These are phyloP conservation scores for Emmonsiellopsis sp. DNA, from an alignment of 2,329 filamentous ascomycete genomes.

Conservation along the genomic window DNA sequence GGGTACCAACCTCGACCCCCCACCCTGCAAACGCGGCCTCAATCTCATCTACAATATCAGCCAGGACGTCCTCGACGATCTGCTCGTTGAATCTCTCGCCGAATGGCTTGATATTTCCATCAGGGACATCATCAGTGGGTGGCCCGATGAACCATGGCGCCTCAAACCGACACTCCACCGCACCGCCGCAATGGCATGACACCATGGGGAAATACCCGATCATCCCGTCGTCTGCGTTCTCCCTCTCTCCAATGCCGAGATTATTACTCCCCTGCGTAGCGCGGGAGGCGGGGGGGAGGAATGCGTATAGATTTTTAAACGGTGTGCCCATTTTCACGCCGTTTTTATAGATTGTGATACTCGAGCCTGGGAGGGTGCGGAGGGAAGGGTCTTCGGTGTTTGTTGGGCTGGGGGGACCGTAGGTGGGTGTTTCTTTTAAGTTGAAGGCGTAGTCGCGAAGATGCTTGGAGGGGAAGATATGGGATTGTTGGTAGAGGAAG, in stretches of 20 bases:
- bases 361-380: slow-evolving; percentile 75
- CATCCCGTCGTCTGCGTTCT: slow-evolving; percentile 87
- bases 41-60: slow-evolving; percentile 89
- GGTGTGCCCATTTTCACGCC: slow-evolving; percentile 76
- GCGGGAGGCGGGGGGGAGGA: slow-evolving; percentile 75
- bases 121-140: slow-evolving; percentile 21
- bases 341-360: slow-evolving; percentile 88
- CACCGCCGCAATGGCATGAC: slow-evolving; percentile 82
- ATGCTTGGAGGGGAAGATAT: slow-evolving; percentile 65
- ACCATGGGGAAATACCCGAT: slow-evolving; percentile 93
- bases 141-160: slow-evolving; percentile 83
- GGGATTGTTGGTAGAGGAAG: slow-evolving; percentile 71
- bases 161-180: slow-evolving; percentile 89
- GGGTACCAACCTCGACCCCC: slow-evolving; percentile 3
- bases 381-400: slow-evolving; percentile 66
- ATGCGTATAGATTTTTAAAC: slow-evolving; percentile 79
- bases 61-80: slow-evolving; percentile 87
- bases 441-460: slow-evolving; percentile 59
- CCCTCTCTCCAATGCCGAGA: slow-evolving; percentile 56
- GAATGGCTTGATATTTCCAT: slow-evolving; percentile 30
- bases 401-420: slow-evolving; percentile 43
- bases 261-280: slow-evolving; percentile 35
- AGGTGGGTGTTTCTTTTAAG: slow-evolving; percentile 35
- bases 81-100: slow-evolving; percentile 81
- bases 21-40: slow-evolving; percentile 60